A percentile compares a stretch with the other conserved stretches of the same genome.
phyloP scores from a whole-genome alignment of 2,329 filamentous ascomycete genomes.

The Apiospora aurea region DNA sequence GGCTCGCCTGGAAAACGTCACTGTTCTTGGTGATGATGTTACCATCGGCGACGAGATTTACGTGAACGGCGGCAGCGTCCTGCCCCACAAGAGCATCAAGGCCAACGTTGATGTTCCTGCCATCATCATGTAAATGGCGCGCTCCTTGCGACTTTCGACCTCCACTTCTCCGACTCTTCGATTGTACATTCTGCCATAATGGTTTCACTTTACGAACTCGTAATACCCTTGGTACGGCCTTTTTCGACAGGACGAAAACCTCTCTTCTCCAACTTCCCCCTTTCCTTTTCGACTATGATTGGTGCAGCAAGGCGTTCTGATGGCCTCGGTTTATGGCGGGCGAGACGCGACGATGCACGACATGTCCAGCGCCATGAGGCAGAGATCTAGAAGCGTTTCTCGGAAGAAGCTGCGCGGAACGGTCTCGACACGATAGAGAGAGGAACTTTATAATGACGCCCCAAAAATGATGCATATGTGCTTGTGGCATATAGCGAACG shows the following conservation, averaged over 20 bases:
- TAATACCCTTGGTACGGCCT: slow-evolving; percentile 26
- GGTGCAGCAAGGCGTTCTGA: slow-evolving; percentile 26
- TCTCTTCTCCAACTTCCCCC: slow-evolving; percentile 25
- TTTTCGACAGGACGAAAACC: slow-evolving; percentile 26
- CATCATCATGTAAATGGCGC: slow-evolving; percentile 67
- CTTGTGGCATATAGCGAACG: slow-evolving; percentile 21
- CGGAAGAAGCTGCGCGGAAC: neutral
- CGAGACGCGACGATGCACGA: slow-evolving; percentile 18
- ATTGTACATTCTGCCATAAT: slow-evolving; percentile 28
- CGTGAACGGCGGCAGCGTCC: slow-evolving; percentile 93
- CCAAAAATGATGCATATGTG: slow-evolving; percentile 19
- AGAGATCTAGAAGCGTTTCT: slow-evolving; percentile 13
- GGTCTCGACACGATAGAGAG: slow-evolving; percentile 8
- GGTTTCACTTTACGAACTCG: slow-evolving; percentile 27
- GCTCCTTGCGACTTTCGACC: slow-evolving; percentile 23
- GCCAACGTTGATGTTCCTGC: slow-evolving; percentile 86
- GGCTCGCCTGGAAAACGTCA: slow-evolving; percentile 96
- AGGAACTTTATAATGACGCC: slow-evolving; percentile 18
- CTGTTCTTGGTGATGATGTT: slow-evolving; percentile 96
- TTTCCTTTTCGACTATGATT: slow-evolving; percentile 29
- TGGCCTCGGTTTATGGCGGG: slow-evolving; percentile 8
- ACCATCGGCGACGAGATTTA: slow-evolving; percentile 98
- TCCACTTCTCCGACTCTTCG: slow-evolving; percentile 25
- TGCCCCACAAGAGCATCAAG: slow-evolving; percentile 99
- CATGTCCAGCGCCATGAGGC: slow-evolving; percentile 18